Base-by-base conservation (phyloP, 2,329 filamentous ascomycete species). In the Exophiala aquamarina region DNA sequence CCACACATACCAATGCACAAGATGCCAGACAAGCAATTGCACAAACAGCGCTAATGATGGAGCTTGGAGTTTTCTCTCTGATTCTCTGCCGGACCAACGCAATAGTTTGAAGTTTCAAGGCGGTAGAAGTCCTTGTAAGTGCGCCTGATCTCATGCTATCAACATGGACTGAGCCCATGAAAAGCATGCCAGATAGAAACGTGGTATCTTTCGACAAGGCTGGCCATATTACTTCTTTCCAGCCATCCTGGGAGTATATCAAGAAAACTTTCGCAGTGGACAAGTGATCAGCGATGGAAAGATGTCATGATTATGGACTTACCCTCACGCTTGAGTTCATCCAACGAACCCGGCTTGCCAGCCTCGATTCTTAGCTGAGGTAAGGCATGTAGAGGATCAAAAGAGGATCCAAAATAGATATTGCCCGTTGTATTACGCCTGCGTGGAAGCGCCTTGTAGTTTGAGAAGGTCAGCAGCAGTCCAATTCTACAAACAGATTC, bases 271-370 rank as follows among this genome's bases (percentile, higher is more conserved):
- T 31, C n/a, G 28, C 9, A 31, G 28, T 9, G 28, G n/a, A 31
- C 9, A 31, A n/a, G n/a, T 9, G 28, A n/a, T 14, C 13, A 7
- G 14, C n/a, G 6, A n/a, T 14, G 32, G 17, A 14, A 34, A n/a
- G 32, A 14, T 6, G 5, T 5, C 6, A 18, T 6, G 17, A 7
- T 14, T 34, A 18, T 34, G n/a, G 17, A 18, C 32, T 14, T 14
- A 52, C 49, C 44, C 34, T 52, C 44, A 23, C 41, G 32, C 38
- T 52, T 52, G 33, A 52, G 19, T 28, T 42, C 36, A 19, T 52
- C 41, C 18, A 52, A 33, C 9, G 48, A 41, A 7, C 44, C 44
- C 8, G 49, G 49, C n/a, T 33, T 41, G n/a, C 41, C 20, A 23
- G 18, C 33, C 29, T 52, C 49, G 15, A 52, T 37, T 4, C 28